Evolutionary conservation across 1,139 yeast genomes (phyloP).

Genomic region (Blastobotrys ciferrii): DNA sequence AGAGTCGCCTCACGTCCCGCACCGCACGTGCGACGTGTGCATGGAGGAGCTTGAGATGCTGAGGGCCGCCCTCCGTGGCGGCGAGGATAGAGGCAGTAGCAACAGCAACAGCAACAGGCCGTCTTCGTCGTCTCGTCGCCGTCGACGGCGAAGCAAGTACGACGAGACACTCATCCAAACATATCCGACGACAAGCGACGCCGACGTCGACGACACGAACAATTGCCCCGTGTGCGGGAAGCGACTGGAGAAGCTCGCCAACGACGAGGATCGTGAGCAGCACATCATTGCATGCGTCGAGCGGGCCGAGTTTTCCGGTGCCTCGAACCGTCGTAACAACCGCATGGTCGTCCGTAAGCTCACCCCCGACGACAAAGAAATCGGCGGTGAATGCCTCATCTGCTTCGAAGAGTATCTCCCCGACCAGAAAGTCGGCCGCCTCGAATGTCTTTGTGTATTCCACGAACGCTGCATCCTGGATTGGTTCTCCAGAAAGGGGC

Average conservation of each 20-base stretch:
- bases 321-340: constrained; percentile 53
- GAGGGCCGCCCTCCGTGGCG: constrained; percentile 34
- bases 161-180: constrained; percentile 33
- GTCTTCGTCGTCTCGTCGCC: not conserved
- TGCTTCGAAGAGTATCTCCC: constrained; percentile 85
- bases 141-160: constrained; percentile 14
- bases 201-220: constrained; percentile 38
- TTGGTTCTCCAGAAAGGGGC: constrained; percentile 87
- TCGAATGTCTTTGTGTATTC: constrained; percentile 92
- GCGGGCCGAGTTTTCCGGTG: constrained; percentile 64
- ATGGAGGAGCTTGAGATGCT: constrained; percentile 61
- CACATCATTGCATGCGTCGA: constrained; percentile 72
- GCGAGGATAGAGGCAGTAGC: constrained; percentile 7
- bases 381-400: constrained; percentile 72
- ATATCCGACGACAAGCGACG: constrained; percentile 22
- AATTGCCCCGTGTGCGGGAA: constrained; percentile 58
- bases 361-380: constrained; percentile 50
- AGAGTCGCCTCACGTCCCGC: constrained; percentile 52
- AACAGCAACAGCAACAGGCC: no score
- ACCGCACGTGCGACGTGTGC: constrained; percentile 73
- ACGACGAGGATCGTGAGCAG: constrained; percentile 40
- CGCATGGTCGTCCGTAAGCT: constrained; percentile 84
- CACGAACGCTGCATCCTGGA: constrained; percentile 86
- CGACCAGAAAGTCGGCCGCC: constrained; percentile 85
- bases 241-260: constrained; percentile 38